Conservation (phyloP, 208 protist genomes). For the Leishmania mexicana region DNA sequence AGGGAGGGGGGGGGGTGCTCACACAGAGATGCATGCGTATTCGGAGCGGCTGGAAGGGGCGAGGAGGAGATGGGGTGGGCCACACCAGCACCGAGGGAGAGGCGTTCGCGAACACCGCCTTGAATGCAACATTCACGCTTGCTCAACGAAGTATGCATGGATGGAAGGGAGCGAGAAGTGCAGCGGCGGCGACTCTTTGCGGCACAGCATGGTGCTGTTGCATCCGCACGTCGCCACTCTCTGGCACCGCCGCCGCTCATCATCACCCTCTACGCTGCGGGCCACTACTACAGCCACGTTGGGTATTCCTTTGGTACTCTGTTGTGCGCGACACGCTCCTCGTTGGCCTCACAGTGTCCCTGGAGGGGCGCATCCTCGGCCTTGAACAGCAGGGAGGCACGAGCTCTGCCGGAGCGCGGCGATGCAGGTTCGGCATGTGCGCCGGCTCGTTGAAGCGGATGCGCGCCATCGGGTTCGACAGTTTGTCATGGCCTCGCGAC, state of each 20-base stretch:
- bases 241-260: background rate
- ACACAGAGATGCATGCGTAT: background rate
- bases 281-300: background rate
- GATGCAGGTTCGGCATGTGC: constrained; percentile 38
- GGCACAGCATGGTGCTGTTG: background rate
- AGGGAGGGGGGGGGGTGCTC: too few relatives aligned
- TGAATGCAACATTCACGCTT: background rate
- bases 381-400: constrained; percentile 34
- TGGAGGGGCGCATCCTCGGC: constrained; percentile 8
- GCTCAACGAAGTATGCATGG: background rate
- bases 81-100: background rate
- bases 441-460: constrained; percentile 28
- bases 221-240: background rate
- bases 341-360: constrained; percentile 19
- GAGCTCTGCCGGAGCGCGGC: constrained; percentile 38
- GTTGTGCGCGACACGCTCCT: constrained; percentile 24
- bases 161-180: background rate
- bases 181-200: background rate
- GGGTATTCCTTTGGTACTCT: background rate
- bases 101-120: background rate
- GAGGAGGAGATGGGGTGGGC: background rate
- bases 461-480: constrained; percentile 31
- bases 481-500: constrained; percentile 28
- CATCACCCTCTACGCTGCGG: background rate
- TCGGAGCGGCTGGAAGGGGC: background rate